Conservation (phyloP, 768 basidiomycete species). For the Russula vinacea region DNA sequence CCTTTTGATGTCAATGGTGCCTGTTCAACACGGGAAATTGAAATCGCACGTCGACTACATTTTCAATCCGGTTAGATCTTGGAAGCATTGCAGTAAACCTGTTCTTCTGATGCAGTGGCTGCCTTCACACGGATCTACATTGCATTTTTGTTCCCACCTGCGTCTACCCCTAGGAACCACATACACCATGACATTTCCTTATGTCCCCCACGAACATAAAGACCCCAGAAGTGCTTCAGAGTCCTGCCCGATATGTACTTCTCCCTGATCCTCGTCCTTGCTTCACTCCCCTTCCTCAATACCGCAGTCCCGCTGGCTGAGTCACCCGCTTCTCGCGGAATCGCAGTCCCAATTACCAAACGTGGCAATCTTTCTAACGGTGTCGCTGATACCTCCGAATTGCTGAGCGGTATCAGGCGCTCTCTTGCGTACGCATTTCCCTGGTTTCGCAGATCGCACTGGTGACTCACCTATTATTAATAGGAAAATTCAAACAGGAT, state of each 20-base stretch:
- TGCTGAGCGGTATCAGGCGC: not conserved
- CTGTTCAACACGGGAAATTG: not conserved
- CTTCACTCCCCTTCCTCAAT: constrained; percentile 14
- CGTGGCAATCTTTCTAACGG: not conserved
- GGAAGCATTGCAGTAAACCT: not conserved
- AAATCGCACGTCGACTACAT: not conserved
- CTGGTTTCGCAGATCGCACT: not conserved
- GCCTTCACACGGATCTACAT: not conserved
- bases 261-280: constrained; percentile 7
- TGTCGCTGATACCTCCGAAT: constrained; percentile 4
- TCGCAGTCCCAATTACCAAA: constrained; percentile 14
- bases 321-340: not conserved
- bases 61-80: not conserved
- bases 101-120: no score
- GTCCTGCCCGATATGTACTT: constrained; percentile 6
- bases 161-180: not conserved
- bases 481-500: constrained; percentile 26
- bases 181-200: not conserved
- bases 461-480: not conserved
- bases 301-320: not conserved
- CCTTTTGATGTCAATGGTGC: not conserved
- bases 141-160: no score
- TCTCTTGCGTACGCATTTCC: constrained; percentile 9
- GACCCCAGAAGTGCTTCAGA: not conserved
- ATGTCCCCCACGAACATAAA: not conserved